Base-by-base conservation (phyloP, 768 basidiomycete species). In the Rhizopogon vulgaris region DNA sequence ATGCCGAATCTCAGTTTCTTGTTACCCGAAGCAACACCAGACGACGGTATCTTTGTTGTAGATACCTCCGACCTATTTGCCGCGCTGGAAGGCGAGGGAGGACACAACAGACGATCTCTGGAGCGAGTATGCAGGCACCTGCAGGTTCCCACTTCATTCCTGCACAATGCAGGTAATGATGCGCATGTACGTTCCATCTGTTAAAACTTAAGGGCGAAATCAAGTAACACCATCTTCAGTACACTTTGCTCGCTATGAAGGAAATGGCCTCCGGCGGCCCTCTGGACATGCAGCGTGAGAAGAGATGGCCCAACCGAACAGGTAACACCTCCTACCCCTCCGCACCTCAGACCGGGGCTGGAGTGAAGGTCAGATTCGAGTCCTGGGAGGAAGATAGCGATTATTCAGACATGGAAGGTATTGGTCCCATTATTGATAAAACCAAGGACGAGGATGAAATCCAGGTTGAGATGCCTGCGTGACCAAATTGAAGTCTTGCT, bases 161-260 rank as follows among this genome's bases (percentile, higher is more conserved):
- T 87, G 52, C 92, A 92, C 73, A 94, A 94, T 60, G 90, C 88
- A 1, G 90, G 90, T 0, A 93, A 92, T 60, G 89, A 93, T 64
- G 90, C 90, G 1, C 77, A 85, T 63, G 90, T 91, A 58, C 38
- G 83, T 65, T 69, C 4, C 38, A 18, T 28, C 5, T 18, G 40
- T 34, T 48, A 17, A n/a, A 15, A 17, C 12, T 15, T 7, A 17
- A 18, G 32, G 17, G 32, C 45, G 10, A 27, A 1, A 10, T 27
- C 64, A 14, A 60, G 9, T 8, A 32, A 37, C n/a, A 3, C 51
- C 8, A 52, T n/a, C 24, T 43, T 37, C 57, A 93, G 90, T 88
- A 81, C 58, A 90, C 88, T 1, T 70, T 92, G 52, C 66, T 79
- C 41, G 80, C 81, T 11, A 63, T 88, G 63, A 77, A 77, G 50